Evolutionary conservation across 192 early-diverging fungal species (phyloP), one percentile per base, ranked within the genome.

Genomic region (Tieghemiomyces parasiticus): DNA sequence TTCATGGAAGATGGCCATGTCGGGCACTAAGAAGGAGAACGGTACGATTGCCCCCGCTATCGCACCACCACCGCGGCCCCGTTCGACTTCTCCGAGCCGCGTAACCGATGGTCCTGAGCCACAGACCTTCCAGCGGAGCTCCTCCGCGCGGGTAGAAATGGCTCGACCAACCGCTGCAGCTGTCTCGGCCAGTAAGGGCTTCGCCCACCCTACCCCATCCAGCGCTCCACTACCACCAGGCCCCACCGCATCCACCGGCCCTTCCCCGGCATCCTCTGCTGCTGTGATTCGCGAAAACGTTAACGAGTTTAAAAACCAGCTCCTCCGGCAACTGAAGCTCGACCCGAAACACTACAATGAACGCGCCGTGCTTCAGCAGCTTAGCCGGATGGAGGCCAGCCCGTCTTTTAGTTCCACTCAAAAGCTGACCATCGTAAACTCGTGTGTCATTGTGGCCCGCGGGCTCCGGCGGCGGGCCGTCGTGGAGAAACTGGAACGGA

Each of bases 1-100:
- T 3, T 56, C 54, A 24, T 56, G 54, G 54, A 56, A 56, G 33
- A 14, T 33, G 30, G 54, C 54, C 54, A 56, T 56, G 54, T 56
- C 54, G 14, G 33, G 8, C 38, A 16, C n/a, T n/a, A n/a, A n/a
- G n/a, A n/a, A n/a, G n/a, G n/a, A n/a, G n/a, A n/a, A n/a, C n/a
- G n/a, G n/a, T n/a, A n/a, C n/a, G n/a, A n/a, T n/a, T 6, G 38
- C 6, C 38, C 38, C 6, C 8, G 38, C 38, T 16, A 6, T 42
- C 6, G 38, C 16, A 42, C 38, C 38, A 42, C 38, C 38, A 42
- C 38, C 38, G 38, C 38, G 16, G 38, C 8, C 16, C 16, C 38
- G 16, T 42, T 16, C n/a, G n/a, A n/a, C n/a, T n/a, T n/a, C n/a
- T n/a, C n/a, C n/a, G n/a, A n/a, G n/a, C n/a, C n/a, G n/a, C n/a